Evolutionary conservation across 345 rosid genomes (phyloP).

Genomic region (Isatis tinctoria): DNA sequence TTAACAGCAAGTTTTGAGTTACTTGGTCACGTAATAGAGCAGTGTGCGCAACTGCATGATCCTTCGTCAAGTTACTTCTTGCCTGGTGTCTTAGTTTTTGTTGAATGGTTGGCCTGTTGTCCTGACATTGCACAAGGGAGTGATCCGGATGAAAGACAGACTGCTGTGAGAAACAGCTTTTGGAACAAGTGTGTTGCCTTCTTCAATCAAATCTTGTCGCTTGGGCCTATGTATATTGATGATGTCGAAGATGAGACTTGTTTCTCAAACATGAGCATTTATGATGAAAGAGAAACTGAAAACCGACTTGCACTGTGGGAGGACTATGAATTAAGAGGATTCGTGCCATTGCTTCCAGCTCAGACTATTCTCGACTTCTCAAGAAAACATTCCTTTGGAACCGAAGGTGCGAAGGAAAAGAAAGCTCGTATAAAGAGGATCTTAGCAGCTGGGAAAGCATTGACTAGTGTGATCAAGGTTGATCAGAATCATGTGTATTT

Average conservation of each 20-base stretch:
- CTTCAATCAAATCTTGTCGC: conserved; percentile 59
- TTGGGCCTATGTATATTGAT: conserved; percentile 47
- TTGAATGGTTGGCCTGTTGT: conserved; percentile 93
- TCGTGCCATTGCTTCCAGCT: conserved; percentile 80
- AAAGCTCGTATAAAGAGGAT: conserved; percentile 68
- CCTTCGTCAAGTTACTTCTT: conserved; percentile 70
- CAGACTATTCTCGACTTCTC: conserved; percentile 85
- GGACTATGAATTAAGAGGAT: conserved; percentile 92
- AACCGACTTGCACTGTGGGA: conserved; percentile 89
- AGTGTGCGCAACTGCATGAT: conserved; percentile 63
- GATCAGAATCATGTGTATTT: conserved; percentile 55
- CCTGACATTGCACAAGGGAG: conserved; percentile 67
- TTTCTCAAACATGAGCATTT: conserved; percentile 79
- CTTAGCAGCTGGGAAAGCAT: conserved; percentile 81
- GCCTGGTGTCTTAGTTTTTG: conserved; percentile 76
- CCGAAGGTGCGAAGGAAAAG: conserved; percentile 63
- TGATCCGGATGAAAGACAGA: conserved; percentile 70
- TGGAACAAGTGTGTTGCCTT: conserved; percentile 68
- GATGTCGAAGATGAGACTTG: conserved; percentile 78
- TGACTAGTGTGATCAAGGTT: conserved; percentile 52
- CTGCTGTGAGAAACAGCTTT: conserved; percentile 50
- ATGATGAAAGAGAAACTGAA: conserved; percentile 90
- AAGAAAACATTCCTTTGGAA: conserved; percentile 58
- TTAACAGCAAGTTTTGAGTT: conserved; percentile 74
- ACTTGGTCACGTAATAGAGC: conserved; percentile 54